phyloP scores from a whole-genome alignment of 495 filamentous ascomycete genomes.

The Tuber umbilicatum region DNA sequence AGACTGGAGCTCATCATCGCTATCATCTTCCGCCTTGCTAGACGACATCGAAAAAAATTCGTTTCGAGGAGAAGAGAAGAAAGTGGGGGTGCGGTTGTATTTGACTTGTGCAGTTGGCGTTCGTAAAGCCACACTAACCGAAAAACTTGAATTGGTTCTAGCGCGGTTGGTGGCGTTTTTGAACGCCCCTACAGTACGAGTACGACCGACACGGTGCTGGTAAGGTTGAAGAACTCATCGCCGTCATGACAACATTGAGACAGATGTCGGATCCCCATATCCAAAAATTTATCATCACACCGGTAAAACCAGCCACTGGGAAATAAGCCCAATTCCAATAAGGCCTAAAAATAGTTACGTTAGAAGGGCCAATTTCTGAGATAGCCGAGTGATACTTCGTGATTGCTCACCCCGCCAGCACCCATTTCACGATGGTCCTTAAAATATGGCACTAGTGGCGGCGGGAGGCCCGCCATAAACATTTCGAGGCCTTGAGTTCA shows the following conservation, averaged over 20 bases:
- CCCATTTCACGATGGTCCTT: background rate
- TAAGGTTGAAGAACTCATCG: background rate
- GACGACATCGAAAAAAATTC: background rate
- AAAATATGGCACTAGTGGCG: background rate
- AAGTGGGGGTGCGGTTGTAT: background rate
- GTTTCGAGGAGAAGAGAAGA: background rate
- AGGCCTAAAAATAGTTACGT: background rate
- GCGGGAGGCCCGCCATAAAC: background rate
- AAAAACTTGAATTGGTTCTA: background rate
- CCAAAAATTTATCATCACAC: background rate
- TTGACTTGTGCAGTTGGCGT: background rate
- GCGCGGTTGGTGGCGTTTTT: background rate
- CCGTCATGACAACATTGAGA: background rate
- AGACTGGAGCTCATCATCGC: conserved; percentile 29
- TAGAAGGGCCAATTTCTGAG: background rate
- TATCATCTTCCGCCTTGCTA: background rate
- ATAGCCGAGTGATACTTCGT: background rate
- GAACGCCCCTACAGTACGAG: background rate
- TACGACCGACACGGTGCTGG: background rate
- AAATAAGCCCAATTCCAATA: background rate
- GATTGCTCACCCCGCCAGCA: background rate
- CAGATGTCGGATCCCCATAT: background rate
- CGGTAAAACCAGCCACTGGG: background rate
- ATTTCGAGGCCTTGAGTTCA: background rate
- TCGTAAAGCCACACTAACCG: background rate